Conservation (phyloP, 2,329 filamentous ascomycete species). For the Chalara sp. region DNA sequence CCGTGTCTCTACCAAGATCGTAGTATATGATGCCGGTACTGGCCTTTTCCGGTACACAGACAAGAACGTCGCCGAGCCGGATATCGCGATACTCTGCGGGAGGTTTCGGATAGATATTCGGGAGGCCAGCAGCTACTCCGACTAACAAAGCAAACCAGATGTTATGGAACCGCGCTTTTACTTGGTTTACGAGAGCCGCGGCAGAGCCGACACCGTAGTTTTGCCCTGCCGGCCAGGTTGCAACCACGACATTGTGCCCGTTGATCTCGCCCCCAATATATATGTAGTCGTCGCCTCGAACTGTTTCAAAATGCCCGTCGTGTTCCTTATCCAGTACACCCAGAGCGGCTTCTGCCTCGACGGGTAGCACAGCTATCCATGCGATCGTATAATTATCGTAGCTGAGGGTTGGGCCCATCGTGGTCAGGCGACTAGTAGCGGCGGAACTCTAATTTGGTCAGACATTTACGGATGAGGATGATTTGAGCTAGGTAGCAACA, state of each 20-base stretch:
- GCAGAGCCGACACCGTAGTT: conserved; percentile 30
- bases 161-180: conserved; percentile 30
- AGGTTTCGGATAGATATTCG: conserved; percentile 17
- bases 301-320: conserved; percentile 24
- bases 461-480: too few relatives aligned
- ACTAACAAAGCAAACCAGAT: conserved; percentile 31
- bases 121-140: conserved; percentile 31
- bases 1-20: conserved; percentile 28
- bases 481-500: too few relatives aligned
- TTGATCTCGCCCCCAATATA: conserved; percentile 30
- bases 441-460: too few relatives aligned
- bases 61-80: conserved; percentile 32
- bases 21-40: conserved; percentile 27
- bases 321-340: conserved; percentile 29
- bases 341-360: conserved; percentile 30
- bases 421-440: not conserved
- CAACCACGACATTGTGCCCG: conserved; percentile 31
- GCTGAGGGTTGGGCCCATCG: not conserved
- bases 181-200: conserved; percentile 28
- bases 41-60: conserved; percentile 21
- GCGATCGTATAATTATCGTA: conserved; percentile 26
- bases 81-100: conserved; percentile 25
- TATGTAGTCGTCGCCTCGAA: conserved; percentile 30
- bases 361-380: conserved; percentile 32
- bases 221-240: conserved; percentile 28